Base-by-base conservation (phyloP, 345 rosid genomes). In the Gossypium sturtianum region DNA sequence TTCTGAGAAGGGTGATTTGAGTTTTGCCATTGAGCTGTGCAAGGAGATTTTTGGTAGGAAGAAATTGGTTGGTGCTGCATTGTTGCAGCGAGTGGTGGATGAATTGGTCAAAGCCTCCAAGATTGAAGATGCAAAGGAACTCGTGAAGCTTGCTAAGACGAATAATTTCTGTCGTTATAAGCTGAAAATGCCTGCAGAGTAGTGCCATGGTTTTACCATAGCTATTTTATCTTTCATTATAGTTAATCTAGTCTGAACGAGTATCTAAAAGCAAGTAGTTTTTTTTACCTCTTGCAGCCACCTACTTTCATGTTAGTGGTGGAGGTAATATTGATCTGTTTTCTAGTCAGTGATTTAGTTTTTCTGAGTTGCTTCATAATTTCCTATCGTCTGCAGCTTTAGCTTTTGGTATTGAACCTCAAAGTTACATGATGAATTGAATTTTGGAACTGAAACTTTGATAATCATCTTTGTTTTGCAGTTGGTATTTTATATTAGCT, bases 1-100 rank as follows among this genome's bases (percentile, higher is more conserved):
- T 49, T 81, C 86, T 57, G 78, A 86, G 79, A 83, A 82, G 82
- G 92, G 87, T 73, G 90, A 93, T 48, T 71, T 86, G 6, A 86
- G 71, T 38, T 74, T 70, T 66, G 95, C 93, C 12, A 79, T 79
- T 43, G 82, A 81, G 78, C 59, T 89, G 34, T 88, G 85, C 12
- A 74, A 80, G 72, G 84, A 80, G 25, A 80, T 83, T 45, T 75
- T 90, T 29, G 15, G 45, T 11, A 53, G 69, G 48, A 68, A 78
- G 71, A 68, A 74, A 44, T 65, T 73, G 53, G 79, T 89, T 49
- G 79, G 78, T 54, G 81, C 65, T 41, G 77, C 78, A 25, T 10
- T 84, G 70, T 73, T 84, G 71, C 91, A 89, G 82, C 81, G 56
- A 1, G 93, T 87, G 69, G 84, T 89, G 11, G 88, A 85, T 71